These are phyloP conservation scores for Aspergillus sp. DNA, from an alignment of 2,329 filamentous ascomycete genomes.

Conservation along the genomic window DNA sequence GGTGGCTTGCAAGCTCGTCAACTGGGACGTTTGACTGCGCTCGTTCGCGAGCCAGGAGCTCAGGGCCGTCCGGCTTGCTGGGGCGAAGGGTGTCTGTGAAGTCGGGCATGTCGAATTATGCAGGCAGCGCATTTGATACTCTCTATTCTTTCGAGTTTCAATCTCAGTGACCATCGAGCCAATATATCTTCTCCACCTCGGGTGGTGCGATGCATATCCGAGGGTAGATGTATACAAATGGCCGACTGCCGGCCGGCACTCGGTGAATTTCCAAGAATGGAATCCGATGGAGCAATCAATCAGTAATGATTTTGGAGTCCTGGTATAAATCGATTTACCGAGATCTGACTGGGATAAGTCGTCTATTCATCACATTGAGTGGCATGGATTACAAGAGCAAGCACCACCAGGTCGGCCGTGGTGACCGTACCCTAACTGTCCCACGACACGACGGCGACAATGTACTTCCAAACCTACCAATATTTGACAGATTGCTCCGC, in stretches of 20 bases:
- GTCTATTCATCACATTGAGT: too few relatives aligned
- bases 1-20: conserved; percentile 47
- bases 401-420: background rate
- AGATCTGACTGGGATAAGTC: too few relatives aligned
- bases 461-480: conserved; percentile 32
- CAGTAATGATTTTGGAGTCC: too few relatives aligned
- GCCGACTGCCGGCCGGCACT: conserved; percentile 1
- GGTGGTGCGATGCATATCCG: background rate
- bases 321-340: too few relatives aligned
- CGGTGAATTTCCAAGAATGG: background rate
- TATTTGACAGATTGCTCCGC: conserved; percentile 34
- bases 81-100: conserved; percentile 52
- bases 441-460: conserved; percentile 23
- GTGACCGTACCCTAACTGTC: conserved; percentile 25
- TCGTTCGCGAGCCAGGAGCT: conserved; percentile 48
- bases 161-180: too few relatives aligned
- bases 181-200: background rate
- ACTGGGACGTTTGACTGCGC: conserved; percentile 44
- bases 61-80: conserved; percentile 45
- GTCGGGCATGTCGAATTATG: conserved; percentile 32
- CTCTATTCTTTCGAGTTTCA: too few relatives aligned
- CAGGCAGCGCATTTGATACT: too few relatives aligned
- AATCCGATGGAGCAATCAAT: too few relatives aligned
- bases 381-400: too few relatives aligned
- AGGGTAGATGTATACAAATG: background rate